A percentile compares a stretch with the other conserved stretches of the same genome.
Evolutionary conservation across 176 grass and related monocot species (phyloP).

Genomic region (Oryza officinalis): DNA sequence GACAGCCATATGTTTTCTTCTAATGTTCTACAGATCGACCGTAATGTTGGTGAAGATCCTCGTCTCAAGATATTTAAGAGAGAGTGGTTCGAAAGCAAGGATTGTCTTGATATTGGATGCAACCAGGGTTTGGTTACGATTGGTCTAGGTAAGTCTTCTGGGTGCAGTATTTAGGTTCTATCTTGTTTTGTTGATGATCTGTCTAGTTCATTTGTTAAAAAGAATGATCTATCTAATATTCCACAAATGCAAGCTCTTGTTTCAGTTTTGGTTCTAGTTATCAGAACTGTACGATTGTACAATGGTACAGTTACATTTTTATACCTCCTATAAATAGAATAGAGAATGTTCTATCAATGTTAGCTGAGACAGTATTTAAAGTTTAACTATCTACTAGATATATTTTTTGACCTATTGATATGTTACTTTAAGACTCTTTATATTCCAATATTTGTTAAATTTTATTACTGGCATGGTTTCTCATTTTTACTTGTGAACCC

Average conservation of each 20-base stretch:
- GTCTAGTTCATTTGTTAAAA: background rate
- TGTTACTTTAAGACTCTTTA: background rate
- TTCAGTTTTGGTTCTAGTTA: background rate
- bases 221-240: background rate
- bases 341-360: background rate
- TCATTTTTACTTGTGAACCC: constrained; percentile 40
- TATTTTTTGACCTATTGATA: background rate
- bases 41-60: constrained; percentile 72
- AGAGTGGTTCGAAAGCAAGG: constrained; percentile 92
- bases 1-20: background rate
- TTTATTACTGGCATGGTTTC: constrained; percentile 19
- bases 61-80: constrained; percentile 70
- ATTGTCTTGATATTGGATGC: constrained; percentile 97
- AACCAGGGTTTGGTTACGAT: constrained; percentile 92
- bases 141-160: constrained; percentile 62
- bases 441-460: background rate
- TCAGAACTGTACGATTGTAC: constrained; percentile 3
- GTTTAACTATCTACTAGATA: background rate
- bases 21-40: constrained; percentile 58
- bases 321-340: constrained; percentile 22
- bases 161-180: constrained; percentile 10
- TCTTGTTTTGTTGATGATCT: constrained; percentile 19
- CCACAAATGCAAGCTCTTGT: background rate
- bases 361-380: background rate
- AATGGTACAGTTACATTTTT: constrained; percentile 14